phyloP scores from a whole-genome alignment of 2,329 filamentous ascomycete species.

The Sporothrix dimorphospora region DNA sequence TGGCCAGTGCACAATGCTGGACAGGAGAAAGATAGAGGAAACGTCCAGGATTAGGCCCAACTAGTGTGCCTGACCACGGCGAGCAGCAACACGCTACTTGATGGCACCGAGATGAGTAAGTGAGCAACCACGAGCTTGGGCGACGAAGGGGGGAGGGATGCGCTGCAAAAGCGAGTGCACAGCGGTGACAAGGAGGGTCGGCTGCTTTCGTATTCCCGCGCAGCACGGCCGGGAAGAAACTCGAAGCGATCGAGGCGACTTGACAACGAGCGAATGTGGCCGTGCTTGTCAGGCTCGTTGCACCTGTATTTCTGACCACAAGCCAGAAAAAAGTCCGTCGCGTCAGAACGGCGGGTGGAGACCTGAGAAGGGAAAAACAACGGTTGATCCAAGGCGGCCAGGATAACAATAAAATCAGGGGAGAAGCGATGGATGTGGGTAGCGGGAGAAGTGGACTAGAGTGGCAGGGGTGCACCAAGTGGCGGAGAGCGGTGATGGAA shows the following conservation, averaged over 20 bases:
- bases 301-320: constrained; percentile 10
- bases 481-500: constrained; percentile 5
- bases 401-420: constrained; percentile 24
- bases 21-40: constrained; percentile 12
- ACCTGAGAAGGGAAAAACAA: constrained; percentile 1
- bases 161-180: neutral
- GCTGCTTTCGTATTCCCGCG: neutral
- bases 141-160: constrained; percentile 3
- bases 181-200: neutral
- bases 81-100: constrained; percentile 10
- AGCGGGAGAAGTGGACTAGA: constrained; percentile 21
- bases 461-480: constrained; percentile 10
- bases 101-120: constrained; percentile 22
- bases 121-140: constrained; percentile 20
- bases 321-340: constrained; percentile 19
- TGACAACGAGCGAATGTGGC: neutral
- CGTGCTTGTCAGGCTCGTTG: constrained; percentile 5
- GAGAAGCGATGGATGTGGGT: constrained; percentile 23
- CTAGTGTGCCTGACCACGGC: constrained; percentile 1
- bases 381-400: constrained; percentile 12
- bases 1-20: constrained; percentile 21
- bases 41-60: constrained; percentile 12
- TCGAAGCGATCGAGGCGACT: neutral
- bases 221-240: neutral
- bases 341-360: constrained; percentile 25